A percentile compares a stretch with the other conserved stretches of the same genome.
These are phyloP conservation scores for Emmonsia crescens DNA, from an alignment of 2,329 filamentous ascomycete genomes.

Conservation along the genomic window DNA sequence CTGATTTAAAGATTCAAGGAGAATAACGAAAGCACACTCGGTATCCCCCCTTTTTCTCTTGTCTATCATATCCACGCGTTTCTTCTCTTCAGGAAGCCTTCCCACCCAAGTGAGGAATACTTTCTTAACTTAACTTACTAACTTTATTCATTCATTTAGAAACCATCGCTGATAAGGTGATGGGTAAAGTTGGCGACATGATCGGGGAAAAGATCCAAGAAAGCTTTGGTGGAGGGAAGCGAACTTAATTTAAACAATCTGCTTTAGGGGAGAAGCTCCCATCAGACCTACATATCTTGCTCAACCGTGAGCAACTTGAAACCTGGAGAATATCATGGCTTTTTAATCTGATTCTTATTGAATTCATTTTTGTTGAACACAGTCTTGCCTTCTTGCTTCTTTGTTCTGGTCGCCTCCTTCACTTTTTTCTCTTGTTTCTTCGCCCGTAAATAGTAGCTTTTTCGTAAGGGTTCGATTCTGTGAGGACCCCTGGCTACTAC, in stretches of 20 bases:
- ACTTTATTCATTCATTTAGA: not conserved
- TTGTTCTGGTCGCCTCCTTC: too few species aligned
- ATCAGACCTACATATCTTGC: not conserved
- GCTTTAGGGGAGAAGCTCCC: not conserved
- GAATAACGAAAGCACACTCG: not conserved
- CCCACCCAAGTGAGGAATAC: not conserved
- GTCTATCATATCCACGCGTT: not conserved
- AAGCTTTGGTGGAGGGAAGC: not conserved
- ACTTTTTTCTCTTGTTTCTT: too few species aligned
- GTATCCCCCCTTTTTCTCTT: not conserved
- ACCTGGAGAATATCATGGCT: too few species aligned
- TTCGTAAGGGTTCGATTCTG: too few species aligned
- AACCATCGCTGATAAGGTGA: not conserved
- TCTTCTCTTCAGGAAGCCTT: not conserved
- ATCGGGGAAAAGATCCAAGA: conserved; percentile 2
- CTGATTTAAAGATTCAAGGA: not conserved
- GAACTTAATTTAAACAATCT: not conserved
- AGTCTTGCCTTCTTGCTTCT: too few species aligned
- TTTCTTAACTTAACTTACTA: not conserved
- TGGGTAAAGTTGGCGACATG: conserved; percentile 2
- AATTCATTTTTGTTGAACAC: too few species aligned
- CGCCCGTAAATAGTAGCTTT: too few species aligned
- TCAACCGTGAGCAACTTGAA: too few species aligned
- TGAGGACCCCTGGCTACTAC: too few species aligned
- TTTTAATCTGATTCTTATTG: too few species aligned